A percentile compares a stretch with the other conserved stretches of the same genome.
Evolutionary conservation across 257 asterid genomes (phyloP).

Genomic region (Mentha longifolia): DNA sequence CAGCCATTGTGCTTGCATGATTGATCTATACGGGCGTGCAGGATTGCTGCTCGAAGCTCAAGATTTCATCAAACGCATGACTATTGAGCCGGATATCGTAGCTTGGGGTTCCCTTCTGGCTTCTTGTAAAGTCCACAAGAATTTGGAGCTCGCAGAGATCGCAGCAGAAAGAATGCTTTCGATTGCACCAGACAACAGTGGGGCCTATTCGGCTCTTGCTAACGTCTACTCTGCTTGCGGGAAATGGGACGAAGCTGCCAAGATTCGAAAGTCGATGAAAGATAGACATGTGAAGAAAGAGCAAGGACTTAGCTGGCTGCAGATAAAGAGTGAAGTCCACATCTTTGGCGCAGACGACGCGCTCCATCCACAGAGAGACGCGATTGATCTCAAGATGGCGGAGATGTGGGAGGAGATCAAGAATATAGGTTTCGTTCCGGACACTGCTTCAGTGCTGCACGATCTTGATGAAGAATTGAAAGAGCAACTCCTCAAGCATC

Average conservation of each 20-base stretch:
- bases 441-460: slow-evolving; percentile 69
- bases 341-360: slow-evolving; percentile 83
- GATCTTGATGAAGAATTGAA: slow-evolving; percentile 81
- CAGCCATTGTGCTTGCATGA: slow-evolving; percentile 86
- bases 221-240: slow-evolving; percentile 80
- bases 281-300: slow-evolving; percentile 85
- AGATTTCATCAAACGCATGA: slow-evolving; percentile 64
- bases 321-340: slow-evolving; percentile 65
- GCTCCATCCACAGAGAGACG: slow-evolving; percentile 73
- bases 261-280: slow-evolving; percentile 77
- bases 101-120: slow-evolving; percentile 95
- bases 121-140: slow-evolving; percentile 74
- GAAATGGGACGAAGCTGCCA: slow-evolving; percentile 86
- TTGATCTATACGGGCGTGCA: slow-evolving; percentile 85
- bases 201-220: slow-evolving; percentile 88
- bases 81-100: slow-evolving; percentile 70
- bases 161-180: slow-evolving; percentile 79
- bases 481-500: slow-evolving; percentile 80
- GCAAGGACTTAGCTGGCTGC: slow-evolving; percentile 86
- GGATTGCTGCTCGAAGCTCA: slow-evolving; percentile 79
- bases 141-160: slow-evolving; percentile 63
- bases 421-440: slow-evolving; percentile 80
- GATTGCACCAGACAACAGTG: slow-evolving; percentile 74
- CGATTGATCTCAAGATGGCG: slow-evolving; percentile 50
- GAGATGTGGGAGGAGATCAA: slow-evolving; percentile 83